Evolutionary conservation across 352 stramenopile species (phyloP).

Genomic region (Globisporangium okanoganense): DNA sequence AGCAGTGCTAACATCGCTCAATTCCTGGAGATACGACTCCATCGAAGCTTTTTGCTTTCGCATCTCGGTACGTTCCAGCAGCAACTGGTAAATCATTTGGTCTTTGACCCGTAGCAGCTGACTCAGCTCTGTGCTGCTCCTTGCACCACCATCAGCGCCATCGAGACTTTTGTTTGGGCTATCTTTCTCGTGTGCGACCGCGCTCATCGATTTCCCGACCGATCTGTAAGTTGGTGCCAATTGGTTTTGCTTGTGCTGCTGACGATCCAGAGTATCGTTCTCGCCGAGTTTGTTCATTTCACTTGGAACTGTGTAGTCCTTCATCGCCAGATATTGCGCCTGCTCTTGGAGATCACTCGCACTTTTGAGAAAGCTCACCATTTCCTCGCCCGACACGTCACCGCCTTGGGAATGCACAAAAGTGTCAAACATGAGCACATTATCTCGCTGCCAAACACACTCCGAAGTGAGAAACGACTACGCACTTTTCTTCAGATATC

Average conservation of each 20-base stretch:
- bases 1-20: conserved; percentile 64
- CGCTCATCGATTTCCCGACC: neutral
- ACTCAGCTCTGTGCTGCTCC: conserved; percentile 22
- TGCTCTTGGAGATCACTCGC: conserved; percentile 32
- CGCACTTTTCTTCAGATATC: conserved; percentile 41
- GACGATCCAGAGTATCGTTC: neutral
- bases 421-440: neutral
- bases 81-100: conserved; percentile 79
- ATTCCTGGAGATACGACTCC: conserved; percentile 52
- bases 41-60: conserved; percentile 42
- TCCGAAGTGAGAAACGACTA: neutral
- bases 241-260: neutral
- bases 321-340: conserved; percentile 50
- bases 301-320: conserved; percentile 22
- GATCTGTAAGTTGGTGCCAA: neutral
- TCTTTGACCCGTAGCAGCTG: conserved; percentile 66
- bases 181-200: neutral
- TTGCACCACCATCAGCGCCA: neutral
- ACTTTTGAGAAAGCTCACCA: conserved; percentile 38
- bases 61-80: conserved; percentile 60
- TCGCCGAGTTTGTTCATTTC: neutral
- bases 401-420: conserved; percentile 20
- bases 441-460: neutral
- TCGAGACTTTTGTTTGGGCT: neutral
- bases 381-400: conserved; percentile 33